Conservation (phyloP, 345 rosid genomes). For the Crucihimalaya himalaica region DNA sequence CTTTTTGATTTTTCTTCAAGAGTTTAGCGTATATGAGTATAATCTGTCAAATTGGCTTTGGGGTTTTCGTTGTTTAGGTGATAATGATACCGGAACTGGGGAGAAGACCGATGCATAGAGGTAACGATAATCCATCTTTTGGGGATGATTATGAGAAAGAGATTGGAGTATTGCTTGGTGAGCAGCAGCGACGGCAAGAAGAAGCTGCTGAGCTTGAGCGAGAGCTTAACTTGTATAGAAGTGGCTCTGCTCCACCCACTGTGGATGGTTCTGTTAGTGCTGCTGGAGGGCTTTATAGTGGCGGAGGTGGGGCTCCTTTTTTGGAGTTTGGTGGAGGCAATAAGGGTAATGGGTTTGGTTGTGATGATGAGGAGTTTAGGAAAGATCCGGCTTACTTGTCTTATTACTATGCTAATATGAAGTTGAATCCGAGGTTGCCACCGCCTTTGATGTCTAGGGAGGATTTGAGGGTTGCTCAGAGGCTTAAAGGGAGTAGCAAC, state of each 20-base stretch:
- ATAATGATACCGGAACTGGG: conserved; percentile 63
- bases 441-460: conserved; percentile 87
- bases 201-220: conserved; percentile 63
- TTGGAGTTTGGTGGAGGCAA: conserved; percentile 52
- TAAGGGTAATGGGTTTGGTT: conserved; percentile 47
- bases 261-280: conserved; percentile 71
- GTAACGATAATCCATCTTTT: conserved; percentile 66
- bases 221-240: conserved; percentile 65
- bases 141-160: conserved; percentile 79
- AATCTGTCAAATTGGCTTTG: conserved; percentile 19
- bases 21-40: neutral
- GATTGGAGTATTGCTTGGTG: conserved; percentile 56
- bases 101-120: conserved; percentile 67
- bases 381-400: conserved; percentile 73
- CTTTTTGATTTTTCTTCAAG: conserved; percentile 27
- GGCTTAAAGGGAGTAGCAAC: conserved; percentile 62
- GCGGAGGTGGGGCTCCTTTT: conserved; percentile 42
- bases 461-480: conserved; percentile 84
- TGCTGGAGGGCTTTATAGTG: conserved; percentile 60
- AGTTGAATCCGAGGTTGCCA: conserved; percentile 89
- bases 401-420: conserved; percentile 74
- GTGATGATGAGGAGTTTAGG: conserved; percentile 71
- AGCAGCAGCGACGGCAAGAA: conserved; percentile 48
- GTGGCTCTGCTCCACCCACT: conserved; percentile 84
- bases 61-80: conserved; percentile 29